phyloP scores from a whole-genome alignment of 2,329 filamentous ascomycete species.

The Microsporum audouinii region DNA sequence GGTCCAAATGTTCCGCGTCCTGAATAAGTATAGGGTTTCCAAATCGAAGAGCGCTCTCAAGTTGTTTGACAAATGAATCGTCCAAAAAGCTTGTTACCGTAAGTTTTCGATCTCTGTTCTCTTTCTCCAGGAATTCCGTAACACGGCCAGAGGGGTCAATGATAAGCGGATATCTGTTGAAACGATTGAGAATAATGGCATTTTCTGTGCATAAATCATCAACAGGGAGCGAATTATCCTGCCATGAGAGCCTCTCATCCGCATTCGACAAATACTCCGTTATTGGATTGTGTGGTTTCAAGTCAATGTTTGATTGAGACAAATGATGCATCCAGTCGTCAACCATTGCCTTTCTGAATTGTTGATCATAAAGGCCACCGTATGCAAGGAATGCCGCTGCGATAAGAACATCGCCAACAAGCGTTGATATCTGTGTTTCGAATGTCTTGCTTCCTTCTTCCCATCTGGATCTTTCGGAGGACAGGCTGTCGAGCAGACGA shows the following conservation, averaged over 20 bases:
- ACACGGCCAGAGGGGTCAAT: constrained; percentile 94
- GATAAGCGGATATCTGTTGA: constrained; percentile 96
- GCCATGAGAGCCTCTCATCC: constrained; percentile 89
- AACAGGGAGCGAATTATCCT: constrained; percentile 82
- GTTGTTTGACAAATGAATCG: constrained; percentile 93
- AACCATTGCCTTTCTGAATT: constrained; percentile 93
- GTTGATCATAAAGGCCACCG: constrained; percentile 92
- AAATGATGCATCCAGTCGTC: constrained; percentile 96
- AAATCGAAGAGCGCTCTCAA: constrained; percentile 93
- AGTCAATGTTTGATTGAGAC: constrained; percentile 80
- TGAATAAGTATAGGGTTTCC: constrained; percentile 98
- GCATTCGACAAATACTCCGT: constrained; percentile 95
- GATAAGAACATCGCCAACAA: constrained; percentile 89
- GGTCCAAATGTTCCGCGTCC: constrained; percentile 92
- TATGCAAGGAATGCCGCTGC: constrained; percentile 97
- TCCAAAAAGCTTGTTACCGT: constrained; percentile 98
- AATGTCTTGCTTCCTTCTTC: constrained; percentile 97
- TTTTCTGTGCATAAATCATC: constrained; percentile 98
- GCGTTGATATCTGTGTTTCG: constrained; percentile 91
- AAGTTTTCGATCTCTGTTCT: constrained; percentile 83
- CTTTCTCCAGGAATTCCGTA: constrained; percentile 87
- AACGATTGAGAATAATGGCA: constrained; percentile 90
- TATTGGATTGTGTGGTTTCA: constrained; percentile 85
- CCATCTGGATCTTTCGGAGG: constrained; percentile 87
- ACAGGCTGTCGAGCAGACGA: constrained; percentile 82